These are phyloP conservation scores for Chaetoscypha palmicola DNA, from an alignment of 2,329 filamentous ascomycete species.

Conservation along the genomic window DNA sequence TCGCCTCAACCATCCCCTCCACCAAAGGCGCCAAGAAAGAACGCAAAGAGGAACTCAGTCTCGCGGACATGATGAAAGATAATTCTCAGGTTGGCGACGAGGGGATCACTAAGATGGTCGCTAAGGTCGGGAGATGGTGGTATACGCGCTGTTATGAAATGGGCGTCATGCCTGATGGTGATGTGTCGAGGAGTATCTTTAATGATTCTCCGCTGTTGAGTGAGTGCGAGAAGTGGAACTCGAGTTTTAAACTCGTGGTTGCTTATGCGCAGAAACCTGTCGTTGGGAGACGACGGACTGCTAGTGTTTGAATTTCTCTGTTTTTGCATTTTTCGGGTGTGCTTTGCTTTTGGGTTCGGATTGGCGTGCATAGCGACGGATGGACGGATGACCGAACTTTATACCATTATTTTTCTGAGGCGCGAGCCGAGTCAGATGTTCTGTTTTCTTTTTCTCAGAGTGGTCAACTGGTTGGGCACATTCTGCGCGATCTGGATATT, in stretches of 20 bases:
- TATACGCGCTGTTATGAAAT: slow-evolving; percentile 88
- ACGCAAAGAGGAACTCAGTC: slow-evolving; percentile 41
- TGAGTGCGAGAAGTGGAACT: slow-evolving; percentile 81
- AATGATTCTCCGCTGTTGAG: slow-evolving; percentile 64
- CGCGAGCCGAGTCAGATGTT: slow-evolving; percentile 15
- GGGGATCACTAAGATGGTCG: slow-evolving; percentile 85
- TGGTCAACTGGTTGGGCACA: slow-evolving; percentile 11
- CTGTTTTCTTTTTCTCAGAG: background rate
- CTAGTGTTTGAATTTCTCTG: slow-evolving; percentile 19
- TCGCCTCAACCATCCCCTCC: slow-evolving; percentile 45
- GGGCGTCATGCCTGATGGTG: slow-evolving; percentile 42
- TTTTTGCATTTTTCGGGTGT: background rate
- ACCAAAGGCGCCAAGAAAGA: slow-evolving; percentile 16
- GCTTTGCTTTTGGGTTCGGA: slow-evolving; percentile 1
- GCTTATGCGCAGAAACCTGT: slow-evolving; percentile 55
- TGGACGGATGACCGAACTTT: too few species aligned
- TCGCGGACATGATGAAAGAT: slow-evolving; percentile 68
- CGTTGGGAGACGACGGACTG: slow-evolving; percentile 21
- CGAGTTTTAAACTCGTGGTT: slow-evolving; percentile 83
- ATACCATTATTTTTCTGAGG: slow-evolving; percentile 3
- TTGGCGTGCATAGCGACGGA: slow-evolving; percentile 12
- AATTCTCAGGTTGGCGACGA: slow-evolving; percentile 67
- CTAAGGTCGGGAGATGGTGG: slow-evolving; percentile 92
- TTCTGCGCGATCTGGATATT: slow-evolving; percentile 10
- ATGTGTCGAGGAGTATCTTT: slow-evolving; percentile 62